phyloP scores from a whole-genome alignment of 805 yeast species.

The Candida easanensis region DNA sequence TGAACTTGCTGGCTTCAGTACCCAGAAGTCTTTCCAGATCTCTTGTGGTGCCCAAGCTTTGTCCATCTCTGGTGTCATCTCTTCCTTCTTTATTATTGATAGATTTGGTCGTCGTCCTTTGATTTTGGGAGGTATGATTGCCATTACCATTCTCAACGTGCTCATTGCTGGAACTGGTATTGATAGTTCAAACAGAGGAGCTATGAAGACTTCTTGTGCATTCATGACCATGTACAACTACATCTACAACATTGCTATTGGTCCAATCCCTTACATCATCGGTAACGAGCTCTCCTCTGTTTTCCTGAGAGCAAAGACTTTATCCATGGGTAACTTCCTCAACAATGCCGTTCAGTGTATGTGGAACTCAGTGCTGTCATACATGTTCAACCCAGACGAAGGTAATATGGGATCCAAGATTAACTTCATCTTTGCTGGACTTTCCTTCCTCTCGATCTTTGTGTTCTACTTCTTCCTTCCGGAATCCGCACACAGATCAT shows the following conservation, averaged over 20 bases:
- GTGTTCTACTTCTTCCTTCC: slow-evolving; percentile 50
- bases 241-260: slow-evolving; percentile 35
- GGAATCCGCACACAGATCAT: slow-evolving; percentile 51
- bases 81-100: slow-evolving; percentile 32
- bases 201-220: slow-evolving; percentile 26
- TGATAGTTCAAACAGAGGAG: slow-evolving; percentile 8
- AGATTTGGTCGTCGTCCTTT: slow-evolving; percentile 31
- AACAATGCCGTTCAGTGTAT: slow-evolving; percentile 32
- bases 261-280: slow-evolving; percentile 36
- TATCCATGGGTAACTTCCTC: slow-evolving; percentile 31
- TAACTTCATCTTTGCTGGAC: slow-evolving; percentile 41
- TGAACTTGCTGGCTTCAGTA: slow-evolving; percentile 43
- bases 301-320: slow-evolving; percentile 37
- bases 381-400: slow-evolving; percentile 41
- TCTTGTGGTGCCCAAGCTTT: slow-evolving; percentile 33
- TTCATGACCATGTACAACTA: slow-evolving; percentile 29
- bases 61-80: slow-evolving; percentile 30
- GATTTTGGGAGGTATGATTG: slow-evolving; percentile 28
- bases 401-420: slow-evolving; percentile 43
- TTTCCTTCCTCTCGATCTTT: slow-evolving; percentile 28
- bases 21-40: slow-evolving; percentile 38
- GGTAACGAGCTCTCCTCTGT: slow-evolving; percentile 38
- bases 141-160: slow-evolving; percentile 25
- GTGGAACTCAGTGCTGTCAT: slow-evolving; percentile 39
- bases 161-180: slow-evolving; percentile 27